Evolutionary conservation across 73 alveolate species (phyloP).

Genomic region (Symbiodinium natans): DNA sequence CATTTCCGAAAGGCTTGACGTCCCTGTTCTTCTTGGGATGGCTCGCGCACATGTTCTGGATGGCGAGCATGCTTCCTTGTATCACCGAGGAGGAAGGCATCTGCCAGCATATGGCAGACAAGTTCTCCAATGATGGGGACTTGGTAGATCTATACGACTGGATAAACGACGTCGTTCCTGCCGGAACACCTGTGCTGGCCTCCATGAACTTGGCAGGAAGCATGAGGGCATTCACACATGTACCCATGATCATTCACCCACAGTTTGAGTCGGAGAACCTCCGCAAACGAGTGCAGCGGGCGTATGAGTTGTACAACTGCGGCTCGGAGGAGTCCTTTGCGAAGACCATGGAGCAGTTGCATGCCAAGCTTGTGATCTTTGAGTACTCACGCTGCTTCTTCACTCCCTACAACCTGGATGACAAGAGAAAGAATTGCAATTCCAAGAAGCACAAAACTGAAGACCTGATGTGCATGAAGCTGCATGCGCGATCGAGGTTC

Average conservation of each 20-base stretch:
- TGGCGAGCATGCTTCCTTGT: constrained; percentile 51
- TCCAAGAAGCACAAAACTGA: constrained; percentile 74
- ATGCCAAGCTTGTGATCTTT: constrained; percentile 83
- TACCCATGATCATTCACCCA: constrained; percentile 93
- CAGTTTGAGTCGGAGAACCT: constrained; percentile 93
- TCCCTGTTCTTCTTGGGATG: neutral
- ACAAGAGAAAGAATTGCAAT: constrained; percentile 85
- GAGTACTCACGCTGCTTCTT: constrained; percentile 90
- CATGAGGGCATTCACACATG: constrained; percentile 80
- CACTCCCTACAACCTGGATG: constrained; percentile 90
- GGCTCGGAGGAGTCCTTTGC: constrained; percentile 40
- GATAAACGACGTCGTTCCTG: constrained; percentile 6
- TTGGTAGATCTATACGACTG: constrained; percentile 69
- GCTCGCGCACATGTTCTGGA: constrained; percentile 39
- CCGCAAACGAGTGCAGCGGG: constrained; percentile 85
- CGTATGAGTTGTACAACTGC: constrained; percentile 92
- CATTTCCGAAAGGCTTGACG: neutral
- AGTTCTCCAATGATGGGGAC: constrained; percentile 63
- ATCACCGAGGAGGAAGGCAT: constrained; percentile 48
- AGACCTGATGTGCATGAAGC: constrained; percentile 80
- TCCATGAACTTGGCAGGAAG: constrained; percentile 76
- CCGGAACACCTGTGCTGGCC: constrained; percentile 32
- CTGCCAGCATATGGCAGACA: constrained; percentile 77
- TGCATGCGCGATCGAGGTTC: constrained; percentile 77
- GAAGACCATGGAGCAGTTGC: neutral